Conservation (phyloP, 352 stramenopile genomes). For the Elongisporangium senticosum region DNA sequence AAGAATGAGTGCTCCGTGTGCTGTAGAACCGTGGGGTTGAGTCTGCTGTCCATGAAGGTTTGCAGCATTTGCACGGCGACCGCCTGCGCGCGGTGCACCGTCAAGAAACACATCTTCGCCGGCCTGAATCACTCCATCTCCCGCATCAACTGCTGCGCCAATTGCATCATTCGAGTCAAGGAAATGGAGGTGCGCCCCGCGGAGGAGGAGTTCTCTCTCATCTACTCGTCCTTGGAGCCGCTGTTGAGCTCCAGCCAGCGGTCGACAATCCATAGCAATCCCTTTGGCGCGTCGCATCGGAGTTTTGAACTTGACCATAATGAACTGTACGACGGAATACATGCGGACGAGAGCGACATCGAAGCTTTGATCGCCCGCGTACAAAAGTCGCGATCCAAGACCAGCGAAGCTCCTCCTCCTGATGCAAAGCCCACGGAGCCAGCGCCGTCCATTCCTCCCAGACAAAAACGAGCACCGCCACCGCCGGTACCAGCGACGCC, state of each 20-base stretch:
- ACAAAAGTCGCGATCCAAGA: background rate
- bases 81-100: slow-evolving; percentile 37
- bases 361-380: background rate
- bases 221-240: background rate
- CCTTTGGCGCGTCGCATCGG: background rate
- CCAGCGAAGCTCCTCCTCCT: background rate
- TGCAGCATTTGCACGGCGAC: slow-evolving; percentile 36
- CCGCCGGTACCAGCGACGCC: background rate
- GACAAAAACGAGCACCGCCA: background rate
- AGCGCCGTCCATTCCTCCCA: background rate
- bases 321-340: background rate
- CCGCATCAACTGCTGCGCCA: background rate
- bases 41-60: slow-evolving; percentile 7
- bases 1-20: background rate
- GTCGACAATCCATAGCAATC: background rate
- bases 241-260: background rate
- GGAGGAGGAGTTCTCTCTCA: background rate
- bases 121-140: slow-evolving; percentile 3
- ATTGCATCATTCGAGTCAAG: background rate
- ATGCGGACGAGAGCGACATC: background rate
- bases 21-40: background rate
- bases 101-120: slow-evolving; percentile 43
- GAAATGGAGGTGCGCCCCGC: background rate
- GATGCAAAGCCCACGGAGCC: background rate
- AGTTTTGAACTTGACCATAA: background rate